A percentile compares a stretch with the other conserved stretches of the same genome.
Evolutionary conservation across 2,329 filamentous ascomycete genomes (phyloP).

Genomic region (Fusarium paranaense): DNA sequence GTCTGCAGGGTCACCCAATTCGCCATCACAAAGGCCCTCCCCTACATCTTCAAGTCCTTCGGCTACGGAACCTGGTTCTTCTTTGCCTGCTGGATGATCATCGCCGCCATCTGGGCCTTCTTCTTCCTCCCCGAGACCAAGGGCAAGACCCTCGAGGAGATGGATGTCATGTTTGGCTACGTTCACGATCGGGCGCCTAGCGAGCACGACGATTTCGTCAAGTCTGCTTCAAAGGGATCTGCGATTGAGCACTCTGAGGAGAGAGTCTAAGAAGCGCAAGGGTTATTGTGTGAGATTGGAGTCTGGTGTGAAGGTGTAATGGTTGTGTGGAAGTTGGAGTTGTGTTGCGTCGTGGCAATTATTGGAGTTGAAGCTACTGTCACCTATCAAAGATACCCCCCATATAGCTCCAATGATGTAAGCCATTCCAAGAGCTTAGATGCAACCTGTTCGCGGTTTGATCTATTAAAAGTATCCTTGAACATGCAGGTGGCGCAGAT

Average conservation of each 20-base stretch:
- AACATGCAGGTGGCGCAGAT: background rate
- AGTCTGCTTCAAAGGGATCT: constrained; percentile 21
- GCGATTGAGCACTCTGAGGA: constrained; percentile 40
- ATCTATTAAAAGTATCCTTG: constrained; percentile 17
- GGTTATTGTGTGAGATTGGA: background rate
- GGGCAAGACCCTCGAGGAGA: constrained; percentile 64
- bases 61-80: constrained; percentile 68
- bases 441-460: background rate
- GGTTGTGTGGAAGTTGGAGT: background rate
- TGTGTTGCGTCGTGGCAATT: background rate
- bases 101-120: constrained; percentile 60
- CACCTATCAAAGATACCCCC: background rate
- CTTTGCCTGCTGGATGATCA: constrained; percentile 64
- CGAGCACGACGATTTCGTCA: constrained; percentile 28
- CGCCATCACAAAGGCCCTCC: constrained; percentile 56
- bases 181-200: constrained; percentile 32
- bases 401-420: background rate
- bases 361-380: background rate
- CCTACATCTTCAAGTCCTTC: constrained; percentile 58
- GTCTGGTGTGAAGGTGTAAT: background rate
- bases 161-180: constrained; percentile 56
- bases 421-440: constrained; percentile 3
- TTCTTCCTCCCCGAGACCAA: constrained; percentile 68
- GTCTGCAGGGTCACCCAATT: constrained; percentile 51
- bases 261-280: constrained; percentile 7